These are phyloP conservation scores for Berberis thunbergii DNA, from an alignment of 164 flowering plant genomes.

Conservation along the genomic window DNA sequence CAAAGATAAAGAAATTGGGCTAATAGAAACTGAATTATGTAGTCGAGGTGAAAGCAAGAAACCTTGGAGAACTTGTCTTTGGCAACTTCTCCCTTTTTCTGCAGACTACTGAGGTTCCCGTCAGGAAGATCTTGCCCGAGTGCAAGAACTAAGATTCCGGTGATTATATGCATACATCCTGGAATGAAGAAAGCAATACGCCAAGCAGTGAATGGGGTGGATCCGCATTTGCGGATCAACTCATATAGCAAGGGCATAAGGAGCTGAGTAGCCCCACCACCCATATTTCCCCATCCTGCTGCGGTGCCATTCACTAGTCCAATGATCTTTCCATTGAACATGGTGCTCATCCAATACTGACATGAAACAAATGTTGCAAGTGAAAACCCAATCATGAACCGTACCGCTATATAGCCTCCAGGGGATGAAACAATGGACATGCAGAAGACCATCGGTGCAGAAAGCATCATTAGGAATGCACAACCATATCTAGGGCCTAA, in stretches of 20 bases:
- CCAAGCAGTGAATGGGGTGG: slow-evolving; percentile 77
- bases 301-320: slow-evolving; percentile 71
- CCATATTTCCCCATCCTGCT: slow-evolving; percentile 87
- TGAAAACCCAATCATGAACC: slow-evolving; percentile 70
- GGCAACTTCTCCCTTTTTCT: slow-evolving; percentile 49
- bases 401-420: slow-evolving; percentile 27
- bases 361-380: slow-evolving; percentile 80
- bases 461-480: slow-evolving; percentile 48
- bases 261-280: slow-evolving; percentile 80
- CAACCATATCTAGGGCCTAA: slow-evolving; percentile 66
- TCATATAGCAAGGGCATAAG: slow-evolving; percentile 59
- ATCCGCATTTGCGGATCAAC: slow-evolving; percentile 29
- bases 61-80: slow-evolving; percentile 67
- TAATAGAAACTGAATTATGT: too few species aligned
- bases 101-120: slow-evolving; percentile 52
- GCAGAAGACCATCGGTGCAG: slow-evolving; percentile 63
- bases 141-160: slow-evolving; percentile 50
- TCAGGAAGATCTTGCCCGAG: slow-evolving; percentile 80
- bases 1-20: not conserved
- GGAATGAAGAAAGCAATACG: slow-evolving; percentile 82
- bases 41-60: not conserved
- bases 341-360: slow-evolving; percentile 77
- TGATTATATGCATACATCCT: slow-evolving; percentile 46
- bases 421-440: slow-evolving; percentile 47
- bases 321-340: slow-evolving; percentile 61